Base-by-base conservation (phyloP, 106 monocot genomes). In the Acorus calamus region DNA sequence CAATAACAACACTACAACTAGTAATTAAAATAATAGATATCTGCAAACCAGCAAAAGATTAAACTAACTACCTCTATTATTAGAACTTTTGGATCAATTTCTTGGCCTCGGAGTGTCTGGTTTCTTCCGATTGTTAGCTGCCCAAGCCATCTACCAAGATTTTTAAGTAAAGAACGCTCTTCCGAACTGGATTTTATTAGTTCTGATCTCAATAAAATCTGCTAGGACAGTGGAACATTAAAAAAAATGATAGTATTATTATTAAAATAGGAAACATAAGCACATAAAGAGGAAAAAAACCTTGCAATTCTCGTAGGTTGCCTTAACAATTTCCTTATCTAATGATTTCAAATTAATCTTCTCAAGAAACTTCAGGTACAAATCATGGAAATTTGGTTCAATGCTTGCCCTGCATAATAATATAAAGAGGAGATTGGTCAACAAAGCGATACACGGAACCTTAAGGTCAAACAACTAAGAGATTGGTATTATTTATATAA, bases 251-350 rank as follows among this genome's bases (percentile, higher is more conserved):
- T 9, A 14, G 2, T 13, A 57, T 8, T 46, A 11, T 3, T 12
- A 5, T 10, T 6, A 14, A 10, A 7, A 49, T 11, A 52, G 28
- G 0, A 44, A 48, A 44, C 3, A 51, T 13, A 58, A 14, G 10
- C 0, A 44, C 14, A 53, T 10, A 59, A 10, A 7, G 13, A 42
- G 42, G 61, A 62, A 44, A 56, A 14, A 3, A 49, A 98, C 96
- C 96, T 98, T 98, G 91, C 96, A 98, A 62, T 98, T 98, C 77
- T 98, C 96, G 63, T 98, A 98, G 49, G 91, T 91, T 56, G 96
- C 85, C 79, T 98, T 91, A 52, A 98, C 60, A 67, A 98, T 83
- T 72, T 98, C 96, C 77, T 79, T 81, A 56, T 92, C 88, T 62
- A 98, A 67, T 64, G 71, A 10, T 81, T 79, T 87, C 42, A 88